A percentile compares a stretch with the other conserved stretches of the same genome.
Evolutionary conservation across 2,329 filamentous ascomycete genomes (phyloP).

Genomic region (Cadophora sp.): DNA sequence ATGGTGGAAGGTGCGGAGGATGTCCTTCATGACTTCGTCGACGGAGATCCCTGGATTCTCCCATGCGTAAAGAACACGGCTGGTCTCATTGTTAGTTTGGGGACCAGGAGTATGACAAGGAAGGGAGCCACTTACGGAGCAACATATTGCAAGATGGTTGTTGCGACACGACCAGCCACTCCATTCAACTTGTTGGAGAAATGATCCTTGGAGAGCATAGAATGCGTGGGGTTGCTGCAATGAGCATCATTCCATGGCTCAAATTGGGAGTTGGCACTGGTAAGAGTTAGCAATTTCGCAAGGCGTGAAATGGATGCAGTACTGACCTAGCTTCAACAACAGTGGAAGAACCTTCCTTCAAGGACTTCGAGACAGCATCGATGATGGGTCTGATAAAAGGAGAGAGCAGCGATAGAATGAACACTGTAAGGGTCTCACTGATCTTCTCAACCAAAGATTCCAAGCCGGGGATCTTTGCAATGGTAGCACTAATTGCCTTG

Average conservation of each 20-base stretch:
- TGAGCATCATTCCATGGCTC: conserved; percentile 80
- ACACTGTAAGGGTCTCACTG: conserved; percentile 89
- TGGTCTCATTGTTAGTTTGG: conserved; percentile 45
- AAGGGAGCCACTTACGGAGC: conserved; percentile 70
- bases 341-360: conserved; percentile 85
- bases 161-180: conserved; percentile 75
- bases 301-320: background rate
- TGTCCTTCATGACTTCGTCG: conserved; percentile 82
- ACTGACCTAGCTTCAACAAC: conserved; percentile 63
- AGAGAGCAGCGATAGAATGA: conserved; percentile 87
- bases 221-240: conserved; percentile 82
- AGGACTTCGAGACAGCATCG: conserved; percentile 78
- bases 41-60: conserved; percentile 84
- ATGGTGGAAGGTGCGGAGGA: conserved; percentile 87
- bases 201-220: conserved; percentile 84
- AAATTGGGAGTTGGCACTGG: conserved; percentile 71
- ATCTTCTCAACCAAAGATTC: conserved; percentile 93
- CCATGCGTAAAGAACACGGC: conserved; percentile 89
- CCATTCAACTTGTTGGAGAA: conserved; percentile 82
- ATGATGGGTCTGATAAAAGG: conserved; percentile 95
- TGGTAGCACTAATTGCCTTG: conserved; percentile 80
- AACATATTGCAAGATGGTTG: conserved; percentile 82
- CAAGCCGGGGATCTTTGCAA: conserved; percentile 90
- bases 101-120: conserved; percentile 49
- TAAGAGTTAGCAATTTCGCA: conserved; percentile 9